Conservation (phyloP, 2,329 filamentous ascomycete genomes). For the Colletotrichum abscissum region DNA sequence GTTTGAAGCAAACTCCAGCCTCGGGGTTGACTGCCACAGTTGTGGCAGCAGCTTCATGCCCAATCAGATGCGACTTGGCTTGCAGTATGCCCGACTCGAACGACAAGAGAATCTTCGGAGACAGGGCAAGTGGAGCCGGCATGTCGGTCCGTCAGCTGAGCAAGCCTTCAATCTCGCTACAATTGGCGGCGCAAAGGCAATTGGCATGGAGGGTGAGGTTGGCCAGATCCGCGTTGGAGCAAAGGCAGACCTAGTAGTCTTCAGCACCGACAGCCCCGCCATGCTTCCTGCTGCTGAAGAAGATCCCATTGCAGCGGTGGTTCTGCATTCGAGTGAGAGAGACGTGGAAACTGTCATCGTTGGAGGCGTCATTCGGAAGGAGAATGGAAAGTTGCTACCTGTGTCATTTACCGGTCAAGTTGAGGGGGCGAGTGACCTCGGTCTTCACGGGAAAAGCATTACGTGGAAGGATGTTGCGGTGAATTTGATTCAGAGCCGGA, state of each 20-base stretch:
- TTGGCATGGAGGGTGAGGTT: slow-evolving; percentile 52
- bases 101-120: slow-evolving; percentile 39
- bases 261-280: slow-evolving; percentile 45
- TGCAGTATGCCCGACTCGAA: slow-evolving; percentile 37
- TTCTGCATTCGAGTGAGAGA: slow-evolving; percentile 52
- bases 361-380: slow-evolving; percentile 52
- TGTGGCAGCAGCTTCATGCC: slow-evolving; percentile 20
- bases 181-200: slow-evolving; percentile 55
- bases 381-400: slow-evolving; percentile 41
- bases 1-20: slow-evolving; percentile 31
- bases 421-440: neutral
- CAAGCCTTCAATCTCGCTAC: slow-evolving; percentile 62
- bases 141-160: neutral
- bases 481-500: slow-evolving; percentile 7
- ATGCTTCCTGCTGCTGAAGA: slow-evolving; percentile 54
- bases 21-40: slow-evolving; percentile 43
- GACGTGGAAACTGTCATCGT: slow-evolving; percentile 57
- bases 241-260: slow-evolving; percentile 60
- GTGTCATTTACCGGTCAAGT: neutral
- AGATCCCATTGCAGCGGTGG: slow-evolving; percentile 54
- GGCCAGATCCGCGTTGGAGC: slow-evolving; percentile 58
- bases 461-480: neutral
- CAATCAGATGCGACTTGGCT: slow-evolving; percentile 37
- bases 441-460: neutral
- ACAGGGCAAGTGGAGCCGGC: slow-evolving; percentile 38